Evolutionary conservation across 257 asterid genomes (phyloP), one percentile per base, ranked within the genome.

Genomic region (Solanum virginianum): DNA sequence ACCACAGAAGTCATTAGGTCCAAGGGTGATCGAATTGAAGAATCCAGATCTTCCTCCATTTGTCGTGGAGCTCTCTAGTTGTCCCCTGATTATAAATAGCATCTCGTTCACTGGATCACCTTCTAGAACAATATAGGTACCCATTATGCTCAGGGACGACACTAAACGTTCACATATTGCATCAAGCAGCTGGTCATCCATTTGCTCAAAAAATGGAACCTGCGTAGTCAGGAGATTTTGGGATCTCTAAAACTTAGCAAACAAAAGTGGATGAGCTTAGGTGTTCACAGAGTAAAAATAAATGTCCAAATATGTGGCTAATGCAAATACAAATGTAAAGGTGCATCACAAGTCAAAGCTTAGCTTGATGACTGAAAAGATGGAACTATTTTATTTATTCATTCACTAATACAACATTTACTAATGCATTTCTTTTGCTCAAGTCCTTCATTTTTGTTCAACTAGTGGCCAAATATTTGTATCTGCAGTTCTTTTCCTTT

Each of bases 181-280:
- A 16, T 94, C 98, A 0, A 95, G 94, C 10, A 96, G 96, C 70
- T 93, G 98, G 85, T 92, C 98, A 49, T 96, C 98, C 98, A 96
- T 96, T 82, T 92, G 95, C 3, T 97, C 96, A 32, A 96, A 96
- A 88, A 95, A 93, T 5, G 99, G 99, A 5, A 96, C 98, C 98
- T 94, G 87, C 45, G 74, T 49, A 69, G 68, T 43, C 51, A 15
- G 36, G n/a, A 85, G 56, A 56, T 55, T 87, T 43, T 29, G 71
- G 51, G 82, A 55, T 84, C 26, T 43, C 32, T 55, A 17, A 13
- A 55, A 57, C 17, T 65, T 62, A 66, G 53, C 54, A 56, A 53
- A 41, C 66, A 39, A 56, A 77, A 32, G 66, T 29, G 79, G 66
- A 55, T 26, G 10, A 55, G 55, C 62, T 47, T 49, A 49, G 59